Base-by-base conservation (phyloP, 306 rosid genomes). In the Nissolia schottii region DNA sequence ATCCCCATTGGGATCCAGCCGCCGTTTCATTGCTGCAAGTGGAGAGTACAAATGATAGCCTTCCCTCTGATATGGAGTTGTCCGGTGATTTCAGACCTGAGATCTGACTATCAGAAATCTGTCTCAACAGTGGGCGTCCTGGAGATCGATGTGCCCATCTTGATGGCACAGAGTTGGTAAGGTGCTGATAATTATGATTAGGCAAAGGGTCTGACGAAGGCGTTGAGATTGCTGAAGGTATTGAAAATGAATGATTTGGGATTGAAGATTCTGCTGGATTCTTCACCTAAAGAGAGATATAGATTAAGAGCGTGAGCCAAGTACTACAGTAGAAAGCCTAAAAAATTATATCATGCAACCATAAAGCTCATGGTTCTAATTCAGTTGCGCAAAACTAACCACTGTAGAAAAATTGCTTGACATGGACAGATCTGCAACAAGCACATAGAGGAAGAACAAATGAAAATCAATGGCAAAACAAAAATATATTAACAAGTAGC, bases 31-130 rank as follows among this genome's bases (percentile, higher is more conserved):
- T 90, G 85, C 96, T 90, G 85, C 91, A 84, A 67, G 88, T 70
- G 15, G 98, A 89, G 66, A 88, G 86, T 64, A 89, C 90, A 74
- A 87, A 86, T 45, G 90, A 88, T 51, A 82, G 85, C 77, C 96
- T 88, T 65, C 91, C 98, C 74, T 90, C 98, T 41, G 90, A 93
- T 62, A 86, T 77, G 28, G 93, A 86, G 89, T 87, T 85, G 83
- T 86, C 85, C 11, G 97, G 98, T 28, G 97, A 87, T 81, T 90
- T 93, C 72, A 87, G 75, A 74, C 86, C 93, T 75, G 81, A 32
- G 65, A 88, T 87, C 77, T 83, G 87, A 80, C 87, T 88, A 67
- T 85, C 97, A 66, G 98, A 90, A 64, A 90, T 86, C 79, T 93
- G 98, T 53, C 96, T 82, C 85, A 85, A 74, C 22, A 88, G 84